Evolutionary conservation across 805 yeast species (phyloP).

Genomic region (Maudiozyma saulgeensis): DNA sequence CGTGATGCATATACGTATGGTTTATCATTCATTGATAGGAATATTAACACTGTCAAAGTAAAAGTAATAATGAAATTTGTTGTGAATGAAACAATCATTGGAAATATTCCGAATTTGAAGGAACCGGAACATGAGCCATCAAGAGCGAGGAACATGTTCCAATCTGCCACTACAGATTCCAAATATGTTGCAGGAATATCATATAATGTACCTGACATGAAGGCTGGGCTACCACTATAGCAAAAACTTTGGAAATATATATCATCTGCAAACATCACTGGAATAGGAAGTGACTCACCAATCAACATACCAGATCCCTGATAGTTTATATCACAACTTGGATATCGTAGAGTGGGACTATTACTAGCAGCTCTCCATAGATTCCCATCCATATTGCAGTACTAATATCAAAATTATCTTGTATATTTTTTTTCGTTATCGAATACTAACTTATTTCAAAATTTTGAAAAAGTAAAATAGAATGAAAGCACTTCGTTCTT

Average conservation of each 20-base stretch:
- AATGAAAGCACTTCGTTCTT: too few relatives aligned
- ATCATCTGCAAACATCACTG: conserved; percentile 10
- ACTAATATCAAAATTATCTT: too few relatives aligned
- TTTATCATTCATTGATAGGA: conserved; percentile 55
- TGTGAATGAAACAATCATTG: conserved; percentile 52
- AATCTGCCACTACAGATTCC: conserved; percentile 33
- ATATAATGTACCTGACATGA: conserved; percentile 28
- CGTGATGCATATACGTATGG: conserved; percentile 38
- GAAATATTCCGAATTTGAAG: conserved; percentile 48
- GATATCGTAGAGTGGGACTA: background rate
- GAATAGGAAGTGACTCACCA: conserved; percentile 9
- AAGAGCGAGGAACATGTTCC: conserved; percentile 35
- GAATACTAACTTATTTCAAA: too few relatives aligned
- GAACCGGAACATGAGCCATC: conserved; percentile 32
- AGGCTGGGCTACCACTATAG: conserved; percentile 27
- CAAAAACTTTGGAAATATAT: conserved; percentile 29
- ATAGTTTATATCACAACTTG: conserved; percentile 24
- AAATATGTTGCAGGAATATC: conserved; percentile 32
- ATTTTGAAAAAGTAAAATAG: too few relatives aligned
- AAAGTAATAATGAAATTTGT: conserved; percentile 57
- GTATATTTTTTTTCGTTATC: too few relatives aligned
- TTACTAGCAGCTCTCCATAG: background rate
- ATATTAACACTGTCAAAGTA: conserved; percentile 52
- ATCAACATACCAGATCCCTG: conserved; percentile 30
- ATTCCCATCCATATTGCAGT: background rate